phyloP scores from a whole-genome alignment of 2,329 filamentous ascomycete species.

The Diaporthe vaccinii region DNA sequence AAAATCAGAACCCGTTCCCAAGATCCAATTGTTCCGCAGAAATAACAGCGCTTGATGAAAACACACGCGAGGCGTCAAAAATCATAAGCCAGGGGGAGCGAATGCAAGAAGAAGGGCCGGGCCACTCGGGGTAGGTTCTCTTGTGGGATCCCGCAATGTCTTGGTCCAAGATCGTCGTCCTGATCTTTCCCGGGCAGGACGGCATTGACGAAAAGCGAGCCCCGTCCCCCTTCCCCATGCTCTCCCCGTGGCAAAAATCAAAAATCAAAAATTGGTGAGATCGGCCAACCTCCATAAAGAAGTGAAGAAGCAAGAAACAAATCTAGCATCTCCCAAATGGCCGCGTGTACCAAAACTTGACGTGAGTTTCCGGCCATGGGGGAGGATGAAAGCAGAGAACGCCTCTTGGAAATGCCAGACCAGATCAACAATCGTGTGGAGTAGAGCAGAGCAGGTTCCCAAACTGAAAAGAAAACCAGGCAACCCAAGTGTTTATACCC shows the following conservation, averaged over 20 bases:
- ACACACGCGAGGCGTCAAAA: constrained; percentile 26
- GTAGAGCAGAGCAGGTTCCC: constrained; percentile 38
- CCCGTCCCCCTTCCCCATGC: constrained; percentile 27
- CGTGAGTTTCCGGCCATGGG: constrained; percentile 36
- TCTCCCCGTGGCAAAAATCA: constrained; percentile 18
- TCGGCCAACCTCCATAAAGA: constrained; percentile 41
- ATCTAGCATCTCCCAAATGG: constrained; percentile 42
- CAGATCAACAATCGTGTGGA: constrained; percentile 38
- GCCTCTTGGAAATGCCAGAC: constrained; percentile 35
- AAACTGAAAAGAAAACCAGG: constrained; percentile 38
- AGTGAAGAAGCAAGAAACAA: constrained; percentile 41
- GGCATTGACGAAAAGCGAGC: constrained; percentile 37
- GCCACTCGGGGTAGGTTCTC: constrained; percentile 18
- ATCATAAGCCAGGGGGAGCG: constrained; percentile 12
- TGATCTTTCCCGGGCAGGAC: constrained; percentile 35
- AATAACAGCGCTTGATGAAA: constrained; percentile 29
- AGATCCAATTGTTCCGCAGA: constrained; percentile 27
- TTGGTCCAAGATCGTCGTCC: constrained; percentile 29
- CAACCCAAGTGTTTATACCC: constrained; percentile 26
- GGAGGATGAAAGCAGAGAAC: constrained; percentile 39
- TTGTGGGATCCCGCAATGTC: constrained; percentile 35
- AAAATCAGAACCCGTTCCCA: constrained; percentile 32
- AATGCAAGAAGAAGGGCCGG: constrained; percentile 27
- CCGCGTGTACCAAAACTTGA: constrained; percentile 40
- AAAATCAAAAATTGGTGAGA: constrained; percentile 31